Percentiles rank a stretch among this genome's conserved stretches.
These are phyloP conservation scores for Debaryomycetaceae sp. DNA, from an alignment of 1,139 yeast genomes.

Conservation along the genomic window DNA sequence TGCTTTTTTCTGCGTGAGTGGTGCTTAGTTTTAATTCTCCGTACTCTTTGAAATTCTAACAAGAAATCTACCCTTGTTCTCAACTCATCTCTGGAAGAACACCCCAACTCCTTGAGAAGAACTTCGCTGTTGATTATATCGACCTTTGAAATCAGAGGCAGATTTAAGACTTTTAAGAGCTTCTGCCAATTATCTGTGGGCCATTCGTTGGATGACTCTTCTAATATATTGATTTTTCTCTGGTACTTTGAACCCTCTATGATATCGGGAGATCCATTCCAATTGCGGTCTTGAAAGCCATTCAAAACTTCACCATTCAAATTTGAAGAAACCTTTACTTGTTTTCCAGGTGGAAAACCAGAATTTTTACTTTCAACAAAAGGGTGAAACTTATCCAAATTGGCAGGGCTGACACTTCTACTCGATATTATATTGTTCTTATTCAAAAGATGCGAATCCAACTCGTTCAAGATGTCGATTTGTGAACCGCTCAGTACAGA, in stretches of 20 bases:
- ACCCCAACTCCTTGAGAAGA: slow-evolving; percentile 17
- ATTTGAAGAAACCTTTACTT: neutral
- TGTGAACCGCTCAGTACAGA: slow-evolving; percentile 10
- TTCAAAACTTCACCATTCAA: neutral
- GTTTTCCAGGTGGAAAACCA: neutral
- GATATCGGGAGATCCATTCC: neutral
- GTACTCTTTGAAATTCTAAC: slow-evolving; percentile 10
- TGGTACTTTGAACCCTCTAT: slow-evolving; percentile 1
- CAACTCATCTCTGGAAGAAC: slow-evolving; percentile 17
- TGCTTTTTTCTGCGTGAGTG: neutral
- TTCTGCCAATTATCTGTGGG: slow-evolving; percentile 22
- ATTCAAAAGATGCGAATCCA: slow-evolving; percentile 12
- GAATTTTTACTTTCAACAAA: neutral
- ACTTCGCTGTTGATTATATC: slow-evolving; percentile 23
- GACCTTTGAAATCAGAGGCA: slow-evolving; percentile 12
- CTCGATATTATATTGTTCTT: neutral
- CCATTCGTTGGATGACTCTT: slow-evolving; percentile 15
- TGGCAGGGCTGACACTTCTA: neutral
- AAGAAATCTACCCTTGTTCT: slow-evolving; percentile 22
- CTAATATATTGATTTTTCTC: neutral
- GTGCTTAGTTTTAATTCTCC: neutral
- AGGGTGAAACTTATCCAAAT: neutral
- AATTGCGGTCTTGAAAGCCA: neutral
- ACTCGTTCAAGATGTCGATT: slow-evolving; percentile 18
- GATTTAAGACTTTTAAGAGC: slow-evolving; percentile 17